phyloP scores from a whole-genome alignment of 1,284 basidiomycete genomes.

The Meripilus lineatus region DNA sequence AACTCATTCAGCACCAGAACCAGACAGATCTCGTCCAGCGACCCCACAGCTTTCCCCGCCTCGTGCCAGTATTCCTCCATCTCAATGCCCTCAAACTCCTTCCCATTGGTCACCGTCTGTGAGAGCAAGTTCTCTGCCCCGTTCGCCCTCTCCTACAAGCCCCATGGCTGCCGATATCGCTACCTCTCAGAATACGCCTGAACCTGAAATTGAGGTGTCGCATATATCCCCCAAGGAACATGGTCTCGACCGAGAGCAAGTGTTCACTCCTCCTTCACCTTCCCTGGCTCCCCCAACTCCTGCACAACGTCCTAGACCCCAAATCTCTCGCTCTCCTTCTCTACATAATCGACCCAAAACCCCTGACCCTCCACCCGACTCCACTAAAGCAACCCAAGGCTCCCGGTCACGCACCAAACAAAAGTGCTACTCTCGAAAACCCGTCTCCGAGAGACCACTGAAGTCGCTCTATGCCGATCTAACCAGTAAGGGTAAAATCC shows the following conservation, averaged over 20 bases:
- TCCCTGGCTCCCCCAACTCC: slow-evolving; percentile 29
- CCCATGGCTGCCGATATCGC: not conserved
- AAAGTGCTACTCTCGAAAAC: not conserved
- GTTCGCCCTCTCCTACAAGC: not conserved
- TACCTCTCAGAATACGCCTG: not conserved
- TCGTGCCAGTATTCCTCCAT: too few relatives aligned
- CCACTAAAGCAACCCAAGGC: not conserved
- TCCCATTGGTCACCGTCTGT: not conserved
- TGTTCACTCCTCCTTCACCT: slow-evolving; percentile 9
- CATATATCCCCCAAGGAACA: not conserved
- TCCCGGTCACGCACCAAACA: not conserved
- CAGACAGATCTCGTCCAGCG: too few relatives aligned
- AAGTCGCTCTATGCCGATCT: slow-evolving; percentile 13
- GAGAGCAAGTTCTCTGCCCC: not conserved
- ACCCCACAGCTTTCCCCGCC: too few relatives aligned
- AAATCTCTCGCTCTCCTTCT: slow-evolving; percentile 4
- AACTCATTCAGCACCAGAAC: too few relatives aligned
- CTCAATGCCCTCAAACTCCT: too few relatives aligned
- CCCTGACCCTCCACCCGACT: slow-evolving; percentile 3
- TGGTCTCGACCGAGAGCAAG: not conserved
- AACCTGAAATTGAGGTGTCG: not conserved
- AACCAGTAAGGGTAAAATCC: slow-evolving; percentile 32
- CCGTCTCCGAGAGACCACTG: not conserved
- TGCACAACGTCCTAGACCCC: slow-evolving; percentile 25
- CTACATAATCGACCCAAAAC: too few relatives aligned